Percentiles rank a stretch among this genome's conserved stretches.
Evolutionary conservation across 345 rosid genomes (phyloP).

Genomic region (Salix koriyanagi): DNA sequence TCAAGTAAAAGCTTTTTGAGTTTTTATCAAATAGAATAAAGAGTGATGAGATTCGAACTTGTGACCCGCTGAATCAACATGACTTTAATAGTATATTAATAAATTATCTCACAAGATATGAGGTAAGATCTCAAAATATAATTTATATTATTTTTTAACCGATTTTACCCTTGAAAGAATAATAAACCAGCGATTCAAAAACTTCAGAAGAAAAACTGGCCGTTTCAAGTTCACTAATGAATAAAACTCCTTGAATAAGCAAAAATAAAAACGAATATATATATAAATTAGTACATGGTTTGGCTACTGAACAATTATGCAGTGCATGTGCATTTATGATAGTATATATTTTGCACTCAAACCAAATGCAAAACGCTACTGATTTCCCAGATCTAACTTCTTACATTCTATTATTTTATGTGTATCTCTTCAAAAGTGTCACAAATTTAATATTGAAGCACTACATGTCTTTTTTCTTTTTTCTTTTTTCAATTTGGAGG

Average conservation of each 20-base stretch:
- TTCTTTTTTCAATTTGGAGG: background rate
- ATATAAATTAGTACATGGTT: background rate
- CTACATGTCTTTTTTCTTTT: no score
- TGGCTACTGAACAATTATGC: background rate
- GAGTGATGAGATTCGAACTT: no score
- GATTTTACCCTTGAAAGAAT: background rate
- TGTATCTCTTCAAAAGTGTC: background rate
- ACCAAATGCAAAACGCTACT: background rate
- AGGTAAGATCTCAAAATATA: no score
- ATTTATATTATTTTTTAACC: no score
- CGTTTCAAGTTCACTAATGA: background rate
- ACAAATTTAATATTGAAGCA: no score
- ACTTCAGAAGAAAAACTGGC: background rate
- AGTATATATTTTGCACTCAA: background rate
- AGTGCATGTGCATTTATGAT: background rate
- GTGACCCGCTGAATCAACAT: rapidly evolving
- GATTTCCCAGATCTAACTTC: background rate
- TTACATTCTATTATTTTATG: background rate
- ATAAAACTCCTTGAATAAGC: background rate
- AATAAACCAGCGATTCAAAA: background rate
- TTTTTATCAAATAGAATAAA: no score
- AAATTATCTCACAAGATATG: no score
- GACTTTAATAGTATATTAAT: no score
- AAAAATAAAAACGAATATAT: background rate
- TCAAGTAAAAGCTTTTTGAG: no score